A percentile compares a stretch with the other conserved stretches of the same genome.
Conservation (phyloP, 2,329 filamentous ascomycete genomes). For the Sporothrix humicola region DNA sequence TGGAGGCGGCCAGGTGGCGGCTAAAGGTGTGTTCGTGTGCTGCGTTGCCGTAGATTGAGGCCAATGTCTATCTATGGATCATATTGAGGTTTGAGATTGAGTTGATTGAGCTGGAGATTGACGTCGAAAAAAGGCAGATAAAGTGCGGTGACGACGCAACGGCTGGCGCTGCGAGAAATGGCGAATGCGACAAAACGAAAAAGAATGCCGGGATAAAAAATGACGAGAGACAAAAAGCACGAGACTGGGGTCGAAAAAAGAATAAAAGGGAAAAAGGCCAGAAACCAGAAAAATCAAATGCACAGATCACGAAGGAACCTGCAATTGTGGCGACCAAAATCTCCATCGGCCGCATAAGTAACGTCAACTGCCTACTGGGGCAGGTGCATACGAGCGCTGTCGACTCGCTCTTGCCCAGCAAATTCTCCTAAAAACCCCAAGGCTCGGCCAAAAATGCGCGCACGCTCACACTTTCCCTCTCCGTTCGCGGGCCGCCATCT, state of each 20-base stretch:
- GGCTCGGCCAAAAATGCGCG: constrained; percentile 11
- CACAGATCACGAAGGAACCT: constrained; percentile 20
- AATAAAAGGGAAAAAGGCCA: neutral
- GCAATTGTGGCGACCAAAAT: constrained; percentile 22
- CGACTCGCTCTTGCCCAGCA: neutral
- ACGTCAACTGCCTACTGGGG: neutral
- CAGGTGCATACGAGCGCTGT: constrained; percentile 1
- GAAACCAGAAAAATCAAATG: neutral
- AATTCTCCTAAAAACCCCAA: neutral
- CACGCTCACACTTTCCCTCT: constrained; percentile 15
- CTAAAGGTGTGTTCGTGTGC: neutral
- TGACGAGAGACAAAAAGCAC: neutral
- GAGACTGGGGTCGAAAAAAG: neutral
- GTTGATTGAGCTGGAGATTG: neutral
- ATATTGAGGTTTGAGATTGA: neutral
- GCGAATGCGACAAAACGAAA: neutral
- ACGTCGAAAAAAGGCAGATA: neutral
- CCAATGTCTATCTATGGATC: neutral
- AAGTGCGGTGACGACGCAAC: constrained; percentile 6
- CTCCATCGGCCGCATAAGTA: neutral
- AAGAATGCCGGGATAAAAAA: neutral
- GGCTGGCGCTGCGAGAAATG: neutral
- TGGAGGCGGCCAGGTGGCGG: constrained; percentile 6
- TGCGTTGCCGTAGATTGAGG: constrained; percentile 5
- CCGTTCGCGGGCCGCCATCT: neutral